phyloP scores from a whole-genome alignment of 805 yeast species.

The Starmerella etchellsii region DNA sequence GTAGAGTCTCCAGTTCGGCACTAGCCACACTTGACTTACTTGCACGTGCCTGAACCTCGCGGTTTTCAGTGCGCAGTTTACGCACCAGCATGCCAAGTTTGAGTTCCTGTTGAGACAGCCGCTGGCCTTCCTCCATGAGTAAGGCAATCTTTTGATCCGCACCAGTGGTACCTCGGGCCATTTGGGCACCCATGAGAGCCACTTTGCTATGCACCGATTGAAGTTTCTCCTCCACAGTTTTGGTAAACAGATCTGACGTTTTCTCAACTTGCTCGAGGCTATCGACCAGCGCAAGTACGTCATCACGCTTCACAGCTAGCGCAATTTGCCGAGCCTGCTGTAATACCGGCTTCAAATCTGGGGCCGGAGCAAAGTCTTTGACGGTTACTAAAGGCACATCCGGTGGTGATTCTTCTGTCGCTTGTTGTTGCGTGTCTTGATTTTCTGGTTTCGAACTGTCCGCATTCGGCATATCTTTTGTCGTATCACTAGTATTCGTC shows the following conservation, averaged over 20 bases:
- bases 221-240: slow-evolving; percentile 6
- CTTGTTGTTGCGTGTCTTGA: not conserved
- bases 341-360: slow-evolving; percentile 20
- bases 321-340: slow-evolving; percentile 10
- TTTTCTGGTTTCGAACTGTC: not conserved
- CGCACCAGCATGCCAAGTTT: slow-evolving; percentile 55
- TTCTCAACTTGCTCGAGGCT: slow-evolving; percentile 4
- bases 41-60: slow-evolving; percentile 28
- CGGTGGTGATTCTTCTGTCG: too few species aligned
- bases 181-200: slow-evolving; percentile 5
- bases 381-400: not conserved
- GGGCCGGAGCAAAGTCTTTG: slow-evolving; percentile 49
- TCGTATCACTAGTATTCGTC: not conserved
- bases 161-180: slow-evolving; percentile 5
- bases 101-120: slow-evolving; percentile 38
- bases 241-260: slow-evolving; percentile 3
- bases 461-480: not conserved
- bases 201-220: slow-evolving; percentile 11
- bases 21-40: not conserved
- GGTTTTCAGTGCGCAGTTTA: slow-evolving; percentile 40
- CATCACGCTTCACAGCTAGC: slow-evolving; percentile 10
- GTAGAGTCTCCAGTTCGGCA: not conserved
- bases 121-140: slow-evolving; percentile 34
- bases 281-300: slow-evolving; percentile 11
- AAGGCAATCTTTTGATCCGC: slow-evolving; percentile 49